Evolutionary conservation across 1,284 basidiomycete species (phyloP).

Genomic region (Sporisorium reilianum): DNA sequence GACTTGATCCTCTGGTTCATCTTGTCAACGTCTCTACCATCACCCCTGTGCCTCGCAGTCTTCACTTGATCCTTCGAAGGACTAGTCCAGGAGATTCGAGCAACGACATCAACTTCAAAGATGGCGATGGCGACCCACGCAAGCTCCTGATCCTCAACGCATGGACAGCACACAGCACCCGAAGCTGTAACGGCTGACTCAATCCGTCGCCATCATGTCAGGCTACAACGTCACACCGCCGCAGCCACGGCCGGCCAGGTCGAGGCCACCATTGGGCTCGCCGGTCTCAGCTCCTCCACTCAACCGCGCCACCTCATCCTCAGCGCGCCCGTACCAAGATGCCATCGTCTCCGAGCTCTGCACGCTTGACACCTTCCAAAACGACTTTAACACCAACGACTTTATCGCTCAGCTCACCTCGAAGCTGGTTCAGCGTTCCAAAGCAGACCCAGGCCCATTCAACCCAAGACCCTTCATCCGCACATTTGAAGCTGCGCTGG

Average conservation of each 20-base stretch:
- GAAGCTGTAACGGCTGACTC: not conserved
- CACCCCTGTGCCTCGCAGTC: too few relatives aligned
- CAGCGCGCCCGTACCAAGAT: constrained; percentile 70
- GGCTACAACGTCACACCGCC: constrained; percentile 33
- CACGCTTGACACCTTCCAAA: constrained; percentile 76
- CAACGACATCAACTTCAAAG: not conserved
- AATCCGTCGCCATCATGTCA: constrained; percentile 17
- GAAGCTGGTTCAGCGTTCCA: constrained; percentile 84
- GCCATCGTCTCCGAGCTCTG: constrained; percentile 76
- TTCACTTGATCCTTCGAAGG: not conserved
- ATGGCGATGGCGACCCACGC: not conserved
- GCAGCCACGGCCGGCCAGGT: constrained; percentile 32
- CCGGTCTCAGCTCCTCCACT: constrained; percentile 30
- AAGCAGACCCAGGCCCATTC: constrained; percentile 85
- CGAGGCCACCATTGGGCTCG: constrained; percentile 33
- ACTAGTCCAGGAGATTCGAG: not conserved
- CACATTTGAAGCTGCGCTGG: constrained; percentile 89
- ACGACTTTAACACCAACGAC: constrained; percentile 90
- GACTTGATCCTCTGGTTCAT: not conserved
- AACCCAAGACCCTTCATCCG: constrained; percentile 91
- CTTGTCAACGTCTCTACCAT: not conserved
- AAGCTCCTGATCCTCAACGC: not conserved
- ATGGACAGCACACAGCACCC: not conserved
- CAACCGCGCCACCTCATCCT: constrained; percentile 24
- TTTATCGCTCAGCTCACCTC: constrained; percentile 87